Base-by-base conservation (phyloP, 2,329 filamentous ascomycete genomes). In the Colletotrichum eleusines region DNA sequence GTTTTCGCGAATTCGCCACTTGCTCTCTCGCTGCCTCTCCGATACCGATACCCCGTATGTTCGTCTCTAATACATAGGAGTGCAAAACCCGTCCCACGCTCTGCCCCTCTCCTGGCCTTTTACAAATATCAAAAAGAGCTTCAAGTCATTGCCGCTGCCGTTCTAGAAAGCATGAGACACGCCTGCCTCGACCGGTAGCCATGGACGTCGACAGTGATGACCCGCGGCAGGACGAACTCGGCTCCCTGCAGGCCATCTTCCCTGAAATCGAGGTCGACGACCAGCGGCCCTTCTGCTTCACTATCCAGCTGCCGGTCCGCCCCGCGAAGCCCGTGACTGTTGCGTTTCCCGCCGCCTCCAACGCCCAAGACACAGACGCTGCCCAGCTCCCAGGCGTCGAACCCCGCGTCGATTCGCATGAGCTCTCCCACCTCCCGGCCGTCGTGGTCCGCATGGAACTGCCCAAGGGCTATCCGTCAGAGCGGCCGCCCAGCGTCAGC, bases 161-260 rank as follows among this genome's bases (percentile, higher is more conserved):
- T 23, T 31, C 11, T 40, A 23, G 31, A 69, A 68, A 68, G 64
- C 46, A 71, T 71, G 69, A 68, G 23, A 69, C 26, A 57, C 69
- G 44, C 26, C 58, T 23, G 44, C 44, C 40, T 40, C 64, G n/a
- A 54, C 38, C 54, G 65, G 64, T 71, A 71, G 61, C 74, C 63
- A 81, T 84, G 82, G 81, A 82, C 73, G 78, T 33, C 69, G 80
- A 79, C 46, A 71, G 48, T 73, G 84, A 87, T 75, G 86, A 89
- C 75, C 82, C 84, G 73, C 88, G 90, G 60, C 79, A 84, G 65
- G 81, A 85, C 57, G 90, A 92, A 82, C 83, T 92, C 65, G 86
- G 84, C 75, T 86, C 89, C 18, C 84, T 92, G 66, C 81, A 84
- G 66, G 88, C 89, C 72, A 92, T 92, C 75, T 92, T 87, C 73